Conservation (phyloP, 2,329 filamentous ascomycete genomes). For the Alternaria ethzedia region DNA sequence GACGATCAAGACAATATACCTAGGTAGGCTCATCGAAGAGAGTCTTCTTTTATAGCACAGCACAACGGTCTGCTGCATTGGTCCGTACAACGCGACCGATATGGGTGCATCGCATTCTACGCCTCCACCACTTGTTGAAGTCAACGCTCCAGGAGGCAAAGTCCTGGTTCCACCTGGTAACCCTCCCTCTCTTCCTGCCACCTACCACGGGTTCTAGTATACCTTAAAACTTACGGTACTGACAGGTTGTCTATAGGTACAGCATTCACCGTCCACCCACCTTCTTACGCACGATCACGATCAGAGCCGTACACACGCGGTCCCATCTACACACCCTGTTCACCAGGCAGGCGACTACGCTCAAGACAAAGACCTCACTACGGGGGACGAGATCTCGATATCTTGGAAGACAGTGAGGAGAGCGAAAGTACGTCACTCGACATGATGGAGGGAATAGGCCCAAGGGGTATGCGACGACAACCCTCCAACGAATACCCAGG, state of each 20-base stretch:
- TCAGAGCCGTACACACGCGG: neutral
- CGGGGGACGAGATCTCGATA: neutral
- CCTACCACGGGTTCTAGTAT: neutral
- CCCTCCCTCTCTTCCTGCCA: neutral
- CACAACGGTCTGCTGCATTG: neutral
- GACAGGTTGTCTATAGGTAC: neutral
- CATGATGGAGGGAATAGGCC: neutral
- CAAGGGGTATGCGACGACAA: neutral
- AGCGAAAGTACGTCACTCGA: conserved; percentile 1
- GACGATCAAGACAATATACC: neutral
- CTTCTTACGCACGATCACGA: neutral
- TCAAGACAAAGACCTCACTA: neutral
- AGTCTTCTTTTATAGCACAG: neutral
- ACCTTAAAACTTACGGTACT: neutral
- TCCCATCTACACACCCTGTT: conserved; percentile 4
- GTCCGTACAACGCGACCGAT: neutral
- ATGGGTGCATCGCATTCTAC: conserved; percentile 34
- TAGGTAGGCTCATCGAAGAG: neutral
- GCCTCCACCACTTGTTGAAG: conserved; percentile 31
- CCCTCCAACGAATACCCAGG: neutral
- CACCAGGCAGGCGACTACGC: neutral
- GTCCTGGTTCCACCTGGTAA: conserved; percentile 28
- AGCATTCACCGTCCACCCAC: conserved; percentile 10
- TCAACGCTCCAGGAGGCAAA: conserved; percentile 25
- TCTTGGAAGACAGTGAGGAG: conserved; percentile 5